phyloP scores from a whole-genome alignment of 371 early-diverging fungal species.

The Rhizopus delemar region DNA sequence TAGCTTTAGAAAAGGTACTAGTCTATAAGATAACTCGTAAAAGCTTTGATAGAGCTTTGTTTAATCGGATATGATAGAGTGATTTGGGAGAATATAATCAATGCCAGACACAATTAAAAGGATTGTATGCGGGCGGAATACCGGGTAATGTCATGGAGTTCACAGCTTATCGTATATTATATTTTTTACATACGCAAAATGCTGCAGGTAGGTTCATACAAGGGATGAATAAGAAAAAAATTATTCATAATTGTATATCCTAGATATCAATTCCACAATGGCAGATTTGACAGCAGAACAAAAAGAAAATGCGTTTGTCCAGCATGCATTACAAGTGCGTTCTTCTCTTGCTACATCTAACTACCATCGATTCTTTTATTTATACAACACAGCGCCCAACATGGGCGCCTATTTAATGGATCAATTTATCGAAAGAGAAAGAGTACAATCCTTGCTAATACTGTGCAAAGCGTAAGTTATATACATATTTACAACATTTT shows the following conservation, averaged over 20 bases:
- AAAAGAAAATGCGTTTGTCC: constrained; percentile 58
- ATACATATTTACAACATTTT: not conserved
- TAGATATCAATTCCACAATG: constrained; percentile 74
- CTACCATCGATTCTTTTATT: constrained; percentile 79
- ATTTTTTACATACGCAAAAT: constrained; percentile 84
- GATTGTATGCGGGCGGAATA: constrained; percentile 74
- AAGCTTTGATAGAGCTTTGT: not conserved
- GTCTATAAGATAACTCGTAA: not conserved
- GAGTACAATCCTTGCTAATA: constrained; percentile 67
- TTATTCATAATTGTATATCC: not conserved
- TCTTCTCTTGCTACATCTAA: constrained; percentile 75
- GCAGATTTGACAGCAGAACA: constrained; percentile 59
- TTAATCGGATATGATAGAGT: constrained; percentile 36
- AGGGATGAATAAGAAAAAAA: not conserved
- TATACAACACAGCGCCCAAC: constrained; percentile 78
- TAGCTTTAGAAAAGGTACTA: constrained; percentile 86
- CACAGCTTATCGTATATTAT: constrained; percentile 88
- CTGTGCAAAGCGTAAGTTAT: constrained; percentile 72
- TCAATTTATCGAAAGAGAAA: constrained; percentile 84
- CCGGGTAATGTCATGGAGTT: constrained; percentile 81
- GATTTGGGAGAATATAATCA: constrained; percentile 97
- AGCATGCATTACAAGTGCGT: constrained; percentile 84
- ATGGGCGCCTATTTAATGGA: constrained; percentile 87
- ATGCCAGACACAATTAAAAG: constrained; percentile 91
- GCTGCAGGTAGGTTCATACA: constrained; percentile 60